Evolutionary conservation across 768 basidiomycete genomes (phyloP), one percentile per base, ranked within the genome.

Genomic region (Trametopsis cervina): DNA sequence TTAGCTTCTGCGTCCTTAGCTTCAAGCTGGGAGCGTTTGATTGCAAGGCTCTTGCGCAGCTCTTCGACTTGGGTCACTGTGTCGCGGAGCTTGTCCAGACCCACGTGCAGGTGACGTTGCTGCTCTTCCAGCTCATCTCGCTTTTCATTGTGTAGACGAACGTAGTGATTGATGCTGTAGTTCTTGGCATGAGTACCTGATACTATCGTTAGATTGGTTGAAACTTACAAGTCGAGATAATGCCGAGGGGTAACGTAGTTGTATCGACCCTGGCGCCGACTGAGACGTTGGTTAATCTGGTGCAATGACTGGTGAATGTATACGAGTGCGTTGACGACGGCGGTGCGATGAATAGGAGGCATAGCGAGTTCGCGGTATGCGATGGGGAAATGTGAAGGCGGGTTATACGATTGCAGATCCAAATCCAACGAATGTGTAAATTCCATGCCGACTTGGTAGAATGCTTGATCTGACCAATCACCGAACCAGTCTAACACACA

Each of bases 401-500:
- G 81, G 18, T 66, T 72, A 67, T 94, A 98, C 0, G 83, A 78
- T 4, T 88, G 74, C 29, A 90, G 66, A 59, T 98, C 96, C 54
- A 99, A 77, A 66, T 98, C 96, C 55, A 99, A 76, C 0, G 88
- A 85, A 44, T 89, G 80, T 1, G 95, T 98, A 66, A 99, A 95
- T 66, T 98, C 96, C 75, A 88, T 81, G 37, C 89, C 96, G 51
- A 99, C 96, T 72, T 98, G 96, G 63, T 88, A 98, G 68, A 98
- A 89, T 0, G 96, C 94, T 62, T 97, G 94, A 57, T 96, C 92
- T 13, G 94, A 92, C 96, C 96, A 99, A 63, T 97, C 94, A 22
- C 96, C 96, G 58, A 98, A 98, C 96, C 96, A 99, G 66, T 99
- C 95, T 49, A 99, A 74, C 6, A 99, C 96, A 64, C 96, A 99